Base-by-base conservation (phyloP, 23 red algal species). In the Gracilaria gracilis region DNA sequence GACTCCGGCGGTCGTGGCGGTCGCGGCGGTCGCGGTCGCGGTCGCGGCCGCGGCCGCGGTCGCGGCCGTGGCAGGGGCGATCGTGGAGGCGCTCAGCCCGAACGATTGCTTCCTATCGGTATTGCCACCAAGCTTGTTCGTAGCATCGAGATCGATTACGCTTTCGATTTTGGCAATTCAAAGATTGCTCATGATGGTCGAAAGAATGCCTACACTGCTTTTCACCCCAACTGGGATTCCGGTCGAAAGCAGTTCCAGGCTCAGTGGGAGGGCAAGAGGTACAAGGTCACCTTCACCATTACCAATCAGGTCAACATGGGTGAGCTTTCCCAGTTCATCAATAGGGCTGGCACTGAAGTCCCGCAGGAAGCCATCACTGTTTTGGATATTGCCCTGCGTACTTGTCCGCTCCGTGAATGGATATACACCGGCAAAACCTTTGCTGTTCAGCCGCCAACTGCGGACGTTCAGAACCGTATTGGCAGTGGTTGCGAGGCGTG, bases 101-200 rank as follows among this genome's bases (percentile, higher is more conserved):
- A 92, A 47, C 83, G 81, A 75, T 47, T 64, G 61, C 64, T 84
- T 21, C 89, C 89, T 15, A 78, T 92, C 31, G 67, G 80, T 25
- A 92, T 92, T 76, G 80, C 79, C 33, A 92, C 89, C 67, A 73
- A 88, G 70, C 61, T 94, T 23, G 77, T 87, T 21, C 71, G 79
- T 16, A 80, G 75, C 57, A 81, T 81, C 46, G 76, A 87, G 46
- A 36, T 13, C 28, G 50, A 94, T 20, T 73, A 81, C 20, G 66
- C 61, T 9, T 51, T 75, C 37, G 75, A 67, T 11, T 87, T 75
- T 3, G 51, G 62, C 55, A 80, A 69, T n/a, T 65, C 59, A 19
- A 75, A 82, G 84, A 86, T 94, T 72, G 92, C 92, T 6, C 79
- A 94, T 61, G 92, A 94, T 72, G 92, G 92, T 15, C 50, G 82